A percentile compares a stretch with the other conserved stretches of the same genome.
Evolutionary conservation across 768 basidiomycete genomes (phyloP).

Genomic region (Sistotremastrum niveocremeum): DNA sequence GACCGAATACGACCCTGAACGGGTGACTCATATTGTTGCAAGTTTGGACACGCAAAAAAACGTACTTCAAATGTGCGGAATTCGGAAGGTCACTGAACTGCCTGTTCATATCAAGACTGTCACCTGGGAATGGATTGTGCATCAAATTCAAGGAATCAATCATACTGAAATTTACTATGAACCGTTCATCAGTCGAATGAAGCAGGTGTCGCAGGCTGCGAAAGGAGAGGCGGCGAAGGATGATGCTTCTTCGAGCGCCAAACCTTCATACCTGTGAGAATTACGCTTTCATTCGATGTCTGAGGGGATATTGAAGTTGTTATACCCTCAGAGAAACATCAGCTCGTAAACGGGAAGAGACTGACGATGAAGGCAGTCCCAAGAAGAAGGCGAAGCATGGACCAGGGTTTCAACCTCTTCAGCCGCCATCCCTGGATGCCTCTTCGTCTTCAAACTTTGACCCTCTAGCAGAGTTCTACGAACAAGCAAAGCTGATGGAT

Average conservation of each 20-base stretch:
- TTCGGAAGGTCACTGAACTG: conserved; percentile 35
- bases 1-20: conserved; percentile 38
- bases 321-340: background rate
- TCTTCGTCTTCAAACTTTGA: conserved; percentile 19
- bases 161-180: conserved; percentile 8
- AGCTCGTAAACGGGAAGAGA: conserved; percentile 18
- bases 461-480: conserved; percentile 55
- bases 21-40: conserved; percentile 52
- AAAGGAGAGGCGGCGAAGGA: background rate
- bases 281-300: background rate
- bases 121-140: conserved; percentile 46
- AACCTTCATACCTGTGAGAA: background rate
- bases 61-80: conserved; percentile 12
- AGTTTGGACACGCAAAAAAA: conserved; percentile 14
- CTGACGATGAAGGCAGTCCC: conserved; percentile 11
- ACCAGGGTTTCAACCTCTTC: conserved; percentile 1
- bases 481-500: conserved; percentile 34
- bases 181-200: background rate
- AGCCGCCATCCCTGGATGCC: background rate
- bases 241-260: background rate
- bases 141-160: conserved; percentile 17
- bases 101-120: conserved; percentile 54
- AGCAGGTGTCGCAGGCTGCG: background rate
- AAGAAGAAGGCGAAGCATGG: background rate
- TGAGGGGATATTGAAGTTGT: too few species aligned